Evolutionary conservation across 108 stramenopile genomes (phyloP).

Genomic region (Cyclotella distinguenda): DNA sequence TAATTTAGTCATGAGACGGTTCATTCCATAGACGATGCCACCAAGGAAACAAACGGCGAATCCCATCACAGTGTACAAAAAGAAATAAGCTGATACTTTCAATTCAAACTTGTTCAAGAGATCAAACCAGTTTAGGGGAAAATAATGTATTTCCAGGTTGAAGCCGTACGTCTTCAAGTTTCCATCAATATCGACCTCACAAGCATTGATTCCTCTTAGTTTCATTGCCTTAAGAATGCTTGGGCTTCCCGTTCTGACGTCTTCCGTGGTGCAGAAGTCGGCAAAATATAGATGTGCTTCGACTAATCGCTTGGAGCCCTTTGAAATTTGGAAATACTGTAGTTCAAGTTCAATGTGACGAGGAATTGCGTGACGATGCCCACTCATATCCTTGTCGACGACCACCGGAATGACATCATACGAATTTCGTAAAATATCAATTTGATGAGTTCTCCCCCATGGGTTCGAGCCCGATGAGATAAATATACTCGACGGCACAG

Average conservation of each 20-base stretch:
- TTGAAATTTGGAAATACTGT: slow-evolving; percentile 68
- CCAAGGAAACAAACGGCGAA: slow-evolving; percentile 51
- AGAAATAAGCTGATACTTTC: slow-evolving; percentile 58
- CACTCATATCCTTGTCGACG: slow-evolving; percentile 52
- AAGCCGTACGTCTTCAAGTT: slow-evolving; percentile 59
- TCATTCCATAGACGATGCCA: slow-evolving; percentile 63
- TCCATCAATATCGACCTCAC: slow-evolving; percentile 64
- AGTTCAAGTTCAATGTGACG: slow-evolving; percentile 53
- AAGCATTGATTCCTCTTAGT: slow-evolving; percentile 49
- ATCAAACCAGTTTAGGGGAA: slow-evolving; percentile 72
- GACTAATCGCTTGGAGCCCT: slow-evolving; percentile 70
- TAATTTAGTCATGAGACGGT: slow-evolving; percentile 76
- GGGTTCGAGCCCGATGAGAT: slow-evolving; percentile 30
- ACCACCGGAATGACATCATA: slow-evolving; percentile 59
- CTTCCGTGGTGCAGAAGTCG: slow-evolving; percentile 65
- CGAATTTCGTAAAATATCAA: slow-evolving; percentile 55
- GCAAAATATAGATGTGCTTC: slow-evolving; percentile 53
- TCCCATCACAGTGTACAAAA: slow-evolving; percentile 73
- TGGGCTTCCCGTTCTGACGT: slow-evolving; percentile 49
- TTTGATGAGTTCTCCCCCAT: slow-evolving; percentile 29
- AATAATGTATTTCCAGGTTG: slow-evolving; percentile 64
- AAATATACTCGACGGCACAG: slow-evolving; percentile 26
- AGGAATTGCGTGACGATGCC: slow-evolving; percentile 61
- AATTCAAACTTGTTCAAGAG: slow-evolving; percentile 84
- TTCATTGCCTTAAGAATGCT: slow-evolving; percentile 45